These are phyloP conservation scores for Oldenlandia corymbosa DNA, from an alignment of 257 asterid species.

Conservation along the genomic window DNA sequence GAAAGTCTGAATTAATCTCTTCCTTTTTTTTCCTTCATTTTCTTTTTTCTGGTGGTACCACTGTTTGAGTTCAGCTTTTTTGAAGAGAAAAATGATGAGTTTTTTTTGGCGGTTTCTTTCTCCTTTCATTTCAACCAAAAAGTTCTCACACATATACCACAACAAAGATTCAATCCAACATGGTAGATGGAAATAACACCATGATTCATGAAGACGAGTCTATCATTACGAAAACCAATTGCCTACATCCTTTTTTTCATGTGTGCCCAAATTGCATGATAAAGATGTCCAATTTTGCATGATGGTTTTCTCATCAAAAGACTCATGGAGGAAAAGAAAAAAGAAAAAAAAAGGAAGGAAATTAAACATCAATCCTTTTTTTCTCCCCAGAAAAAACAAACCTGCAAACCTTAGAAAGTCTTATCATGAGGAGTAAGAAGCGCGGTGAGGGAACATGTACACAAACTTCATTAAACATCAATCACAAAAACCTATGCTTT, in stretches of 20 bases:
- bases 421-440: slow-evolving; percentile 6
- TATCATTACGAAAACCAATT: too few relatives aligned
- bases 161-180: too few relatives aligned
- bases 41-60: slow-evolving; percentile 1
- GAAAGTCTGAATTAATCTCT: too few relatives aligned
- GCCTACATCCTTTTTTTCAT: too few relatives aligned
- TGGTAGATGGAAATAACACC: too few relatives aligned
- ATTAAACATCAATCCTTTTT: neutral
- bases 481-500: neutral
- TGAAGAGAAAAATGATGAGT: slow-evolving; percentile 11
- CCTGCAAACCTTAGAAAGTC: slow-evolving; percentile 25
- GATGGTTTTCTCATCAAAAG: neutral
- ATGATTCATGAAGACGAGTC: too few relatives aligned
- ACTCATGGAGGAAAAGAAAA: neutral
- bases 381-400: slow-evolving; percentile 2
- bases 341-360: too few relatives aligned
- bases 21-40: too few relatives aligned
- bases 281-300: too few relatives aligned
- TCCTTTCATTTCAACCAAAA: neutral
- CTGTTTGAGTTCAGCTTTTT: slow-evolving; percentile 17
- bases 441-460: neutral
- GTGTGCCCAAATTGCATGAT: too few relatives aligned
- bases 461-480: slow-evolving; percentile 11
- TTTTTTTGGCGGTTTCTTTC: slow-evolving; percentile 3
- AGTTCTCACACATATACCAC: too few relatives aligned